Evolutionary conservation across 345 rosid species (phyloP).

Genomic region (Rhizophora apiculata): DNA sequence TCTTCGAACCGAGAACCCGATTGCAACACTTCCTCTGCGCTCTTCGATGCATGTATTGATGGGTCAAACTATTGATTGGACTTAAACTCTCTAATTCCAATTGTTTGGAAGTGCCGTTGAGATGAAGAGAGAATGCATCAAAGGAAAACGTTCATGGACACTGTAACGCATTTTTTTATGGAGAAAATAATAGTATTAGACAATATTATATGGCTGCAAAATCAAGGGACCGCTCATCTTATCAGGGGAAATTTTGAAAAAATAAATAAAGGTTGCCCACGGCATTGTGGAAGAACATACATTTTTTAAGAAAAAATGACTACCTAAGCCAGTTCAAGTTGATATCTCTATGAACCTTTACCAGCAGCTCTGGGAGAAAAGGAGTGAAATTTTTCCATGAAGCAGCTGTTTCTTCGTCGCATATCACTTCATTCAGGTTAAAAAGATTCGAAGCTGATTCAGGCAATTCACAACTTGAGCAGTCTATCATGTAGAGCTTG

Average conservation of each 20-base stretch:
- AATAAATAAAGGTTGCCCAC: not conserved
- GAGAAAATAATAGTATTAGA: too few species aligned
- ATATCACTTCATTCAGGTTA: conserved; percentile 18
- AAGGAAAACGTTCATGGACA: too few species aligned
- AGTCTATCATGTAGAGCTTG: conserved; percentile 24
- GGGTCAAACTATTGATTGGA: not conserved
- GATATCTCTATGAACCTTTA: conserved; percentile 22
- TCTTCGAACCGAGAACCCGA: not conserved
- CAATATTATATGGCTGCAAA: too few species aligned
- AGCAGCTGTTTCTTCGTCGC: conserved; percentile 25
- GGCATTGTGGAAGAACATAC: not conserved
- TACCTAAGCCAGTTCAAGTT: conserved; percentile 28
- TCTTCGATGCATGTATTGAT: not conserved
- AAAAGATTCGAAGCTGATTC: conserved; percentile 16
- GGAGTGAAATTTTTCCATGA: conserved; percentile 15
- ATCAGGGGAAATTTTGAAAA: too few species aligned
- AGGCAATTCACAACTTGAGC: conserved; percentile 25
- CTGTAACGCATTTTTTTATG: too few species aligned
- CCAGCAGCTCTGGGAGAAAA: conserved; percentile 1
- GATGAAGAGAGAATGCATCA: not conserved
- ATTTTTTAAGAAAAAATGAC: not conserved
- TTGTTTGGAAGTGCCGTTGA: not conserved
- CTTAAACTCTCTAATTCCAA: not conserved
- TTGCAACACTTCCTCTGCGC: not conserved
- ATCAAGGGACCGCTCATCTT: too few species aligned